A percentile compares a stretch with the other conserved stretches of the same genome.
phyloP scores from a whole-genome alignment of 2,329 filamentous ascomycete genomes.

The Cladophialophora immunda region DNA sequence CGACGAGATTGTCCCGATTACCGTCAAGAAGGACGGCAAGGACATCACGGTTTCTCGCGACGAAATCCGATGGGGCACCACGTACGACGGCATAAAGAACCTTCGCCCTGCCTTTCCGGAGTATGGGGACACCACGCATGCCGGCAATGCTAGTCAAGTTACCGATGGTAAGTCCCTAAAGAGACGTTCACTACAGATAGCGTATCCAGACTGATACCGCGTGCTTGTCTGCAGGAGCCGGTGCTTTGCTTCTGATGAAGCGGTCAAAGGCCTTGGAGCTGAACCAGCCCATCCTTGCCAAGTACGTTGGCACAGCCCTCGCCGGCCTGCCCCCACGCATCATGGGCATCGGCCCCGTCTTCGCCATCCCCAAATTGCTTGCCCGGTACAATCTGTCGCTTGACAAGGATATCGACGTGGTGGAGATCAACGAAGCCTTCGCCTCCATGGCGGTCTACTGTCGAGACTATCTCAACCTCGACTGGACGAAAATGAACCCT shows the following conservation, averaged over 20 bases:
- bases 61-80: constrained; percentile 2
- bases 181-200: constrained; percentile 51
- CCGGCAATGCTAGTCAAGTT: constrained; percentile 92
- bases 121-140: constrained; percentile 85
- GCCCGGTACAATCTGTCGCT: constrained; percentile 74
- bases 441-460: constrained; percentile 98
- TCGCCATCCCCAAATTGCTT: constrained; percentile 81
- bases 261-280: constrained; percentile 86
- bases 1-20: constrained; percentile 92
- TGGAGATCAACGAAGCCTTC: constrained; percentile 98
- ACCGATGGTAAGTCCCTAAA: constrained; percentile 75
- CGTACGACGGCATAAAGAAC: constrained; percentile 4
- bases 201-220: constrained; percentile 38
- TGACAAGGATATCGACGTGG: constrained; percentile 83
- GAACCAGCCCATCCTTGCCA: constrained; percentile 88
- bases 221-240: constrained; percentile 61
- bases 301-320: constrained; percentile 91
- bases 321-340: constrained; percentile 90
- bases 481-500: constrained; percentile 80
- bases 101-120: constrained; percentile 60
- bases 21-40: constrained; percentile 60
- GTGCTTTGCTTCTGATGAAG: constrained; percentile 91
- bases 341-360: constrained; percentile 71
- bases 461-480: constrained; percentile 70
- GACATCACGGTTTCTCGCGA: neutral